A percentile compares a stretch with the other conserved stretches of the same genome.
These are phyloP conservation scores for Solanum tarapatanum DNA, from an alignment of 257 asterid genomes.

Conservation along the genomic window DNA sequence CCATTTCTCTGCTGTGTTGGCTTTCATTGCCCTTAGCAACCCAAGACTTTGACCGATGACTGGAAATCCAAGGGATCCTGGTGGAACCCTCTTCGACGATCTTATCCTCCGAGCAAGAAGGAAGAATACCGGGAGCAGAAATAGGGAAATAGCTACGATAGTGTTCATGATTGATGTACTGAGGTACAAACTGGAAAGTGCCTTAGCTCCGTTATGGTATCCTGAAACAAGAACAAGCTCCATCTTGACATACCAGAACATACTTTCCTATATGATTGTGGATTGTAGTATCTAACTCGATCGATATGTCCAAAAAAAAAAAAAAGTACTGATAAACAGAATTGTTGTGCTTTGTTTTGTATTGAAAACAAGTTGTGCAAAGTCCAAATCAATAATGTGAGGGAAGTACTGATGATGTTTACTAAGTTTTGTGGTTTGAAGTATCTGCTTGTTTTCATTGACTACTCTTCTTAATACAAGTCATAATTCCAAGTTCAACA, in stretches of 20 bases:
- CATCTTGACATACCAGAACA: not conserved
- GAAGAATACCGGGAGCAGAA: slow-evolving; percentile 24
- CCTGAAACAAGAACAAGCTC: not conserved
- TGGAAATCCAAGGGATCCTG: slow-evolving; percentile 60
- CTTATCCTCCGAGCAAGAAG: slow-evolving; percentile 4
- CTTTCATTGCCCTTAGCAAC: slow-evolving; percentile 55
- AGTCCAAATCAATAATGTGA: not conserved
- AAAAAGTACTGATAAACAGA: not conserved
- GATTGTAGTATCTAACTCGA: not conserved
- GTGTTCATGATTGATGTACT: slow-evolving; percentile 5
- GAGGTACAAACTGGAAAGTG: not conserved
- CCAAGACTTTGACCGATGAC: slow-evolving; percentile 54
- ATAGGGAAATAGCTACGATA: slow-evolving; percentile 10
- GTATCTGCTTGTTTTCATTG: no score
- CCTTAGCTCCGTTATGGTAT: not conserved
- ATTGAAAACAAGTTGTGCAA: not conserved
- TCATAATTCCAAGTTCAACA: no score
- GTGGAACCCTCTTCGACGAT: slow-evolving; percentile 29
- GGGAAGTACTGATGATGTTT: not conserved
- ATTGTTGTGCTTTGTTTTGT: not conserved
- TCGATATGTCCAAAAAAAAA: not conserved
- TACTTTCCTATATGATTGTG: not conserved
- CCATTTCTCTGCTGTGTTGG: slow-evolving; percentile 64
- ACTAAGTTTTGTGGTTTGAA: no score
- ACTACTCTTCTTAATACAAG: no score